Evolutionary conservation across 2,329 filamentous ascomycete genomes (phyloP), one percentile per base, ranked within the genome.

Genomic region (Penicillium sp.): DNA sequence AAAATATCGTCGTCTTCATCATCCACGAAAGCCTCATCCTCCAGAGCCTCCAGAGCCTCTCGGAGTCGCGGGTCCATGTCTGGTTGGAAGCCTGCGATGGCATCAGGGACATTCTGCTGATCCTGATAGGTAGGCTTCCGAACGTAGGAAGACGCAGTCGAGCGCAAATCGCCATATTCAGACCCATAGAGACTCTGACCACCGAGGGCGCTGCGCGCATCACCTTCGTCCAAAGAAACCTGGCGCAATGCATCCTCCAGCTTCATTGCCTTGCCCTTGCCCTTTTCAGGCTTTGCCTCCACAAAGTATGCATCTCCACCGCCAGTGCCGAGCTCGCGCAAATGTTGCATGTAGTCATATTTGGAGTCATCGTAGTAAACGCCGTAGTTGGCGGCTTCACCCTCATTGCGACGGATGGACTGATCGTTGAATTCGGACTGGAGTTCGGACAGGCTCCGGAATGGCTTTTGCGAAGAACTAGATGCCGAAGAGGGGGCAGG

Each of bases 271-370:
- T 68, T 86, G 20, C 72, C 75, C 68, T 87, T 87, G 55, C 78
- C 80, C 42, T 80, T 78, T n/a, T 80, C 77, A 58, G 60, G 56
- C 18, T 72, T 67, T 1, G 80, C 80, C 52, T 96, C 89, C 31
- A 98, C 79, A 64, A 95, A 97, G 39, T 90, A 83, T 24, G 85
- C 81, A 45, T 89, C 85, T 24, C 87, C 87, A 4, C 68, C 70
- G 6, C 70, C 88, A 35, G 75, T 69, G 47, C 84, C 84, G n/a
- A 98, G 74, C 60, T 97, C 93, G 45, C 89, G 86, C 77, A 98
- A 75, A 70, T 98, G 93, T 70, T 98, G 93, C 93, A 98, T 98
- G 73, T 98, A 98, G 70, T 98, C 93, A 71, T 98, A 98, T 63
- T 88, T 81, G 55, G 87, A 86, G 71, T 98, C 93, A 70, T 98